Base-by-base conservation (phyloP, 2,329 filamentous ascomycete species). In the Fusarium equiseti region DNA sequence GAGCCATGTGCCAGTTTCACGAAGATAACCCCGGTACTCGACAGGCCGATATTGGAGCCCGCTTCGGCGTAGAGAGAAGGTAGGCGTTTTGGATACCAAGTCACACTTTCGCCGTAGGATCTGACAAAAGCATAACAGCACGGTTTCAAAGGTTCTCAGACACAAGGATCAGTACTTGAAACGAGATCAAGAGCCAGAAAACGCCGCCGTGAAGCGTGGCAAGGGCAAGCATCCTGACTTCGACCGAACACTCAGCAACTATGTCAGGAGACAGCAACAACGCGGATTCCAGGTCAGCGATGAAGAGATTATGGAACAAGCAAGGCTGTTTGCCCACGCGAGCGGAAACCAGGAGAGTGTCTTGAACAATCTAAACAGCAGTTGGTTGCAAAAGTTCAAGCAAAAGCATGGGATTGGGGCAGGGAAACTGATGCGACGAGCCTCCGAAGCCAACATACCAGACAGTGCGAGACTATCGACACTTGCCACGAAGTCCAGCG, bases 41-140 rank as follows among this genome's bases (percentile, higher is more conserved):
- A 82, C 96, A 99, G 83, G 96, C 94, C 20, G 95, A 98, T 77
- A 99, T 99, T 81, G 96, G 96, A 82, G 92, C 91, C 63, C 90
- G 94, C 79, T 99, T 99, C 82, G 95, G 95, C 38, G 96, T 99
- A 55, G 96, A 99, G 83, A 86, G 96, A 91, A 98, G 96, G 96
- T 98, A 90, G 80, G 83, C 62, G 59, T 69, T 69, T 59, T 52
- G 61, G 50, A 53, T 51, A 42, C 32, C 24, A 48, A 58, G 50
- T 27, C 45, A 40, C 35, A 40, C 44, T 57, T 55, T 31, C 38
- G 63, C 44, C 63, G 76, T 76, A 81, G 20, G 50, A 43, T 62
- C 77, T 78, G 62, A 78, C 75, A 63, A 55, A 49, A 52, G 20
- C 32, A 58, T 51, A 49, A 54, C 67, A 99, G 96, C 83, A 99